Conservation (phyloP, 140 eudicot species). For the Oenanthe javanica region DNA sequence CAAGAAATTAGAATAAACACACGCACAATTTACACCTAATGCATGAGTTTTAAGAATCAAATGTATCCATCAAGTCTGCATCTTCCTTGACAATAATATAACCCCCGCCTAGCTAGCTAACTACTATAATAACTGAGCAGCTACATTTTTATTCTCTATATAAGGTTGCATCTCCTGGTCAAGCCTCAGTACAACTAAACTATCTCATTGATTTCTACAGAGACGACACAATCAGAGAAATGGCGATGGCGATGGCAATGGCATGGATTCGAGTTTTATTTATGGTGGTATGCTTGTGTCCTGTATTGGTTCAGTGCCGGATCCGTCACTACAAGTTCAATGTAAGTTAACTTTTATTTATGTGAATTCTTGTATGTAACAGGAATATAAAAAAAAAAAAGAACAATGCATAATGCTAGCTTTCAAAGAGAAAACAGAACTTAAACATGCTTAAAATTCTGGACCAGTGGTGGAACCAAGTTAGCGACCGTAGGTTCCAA, state of each 20-base stretch:
- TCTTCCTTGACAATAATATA: background rate
- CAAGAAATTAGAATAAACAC: background rate
- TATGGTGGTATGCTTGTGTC: background rate
- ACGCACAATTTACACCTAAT: background rate
- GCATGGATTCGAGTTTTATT: background rate
- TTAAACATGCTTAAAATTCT: no score
- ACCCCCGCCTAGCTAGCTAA: background rate
- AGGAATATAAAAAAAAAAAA: no score
- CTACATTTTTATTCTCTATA: background rate
- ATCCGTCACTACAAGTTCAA: constrained; percentile 3
- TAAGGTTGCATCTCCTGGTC: background rate
- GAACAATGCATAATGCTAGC: no score
- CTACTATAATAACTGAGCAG: background rate
- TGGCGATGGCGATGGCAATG: background rate
- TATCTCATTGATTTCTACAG: background rate
- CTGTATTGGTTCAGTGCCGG: background rate
- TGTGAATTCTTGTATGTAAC: no score
- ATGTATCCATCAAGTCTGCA: constrained; percentile 2
- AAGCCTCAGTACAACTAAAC: background rate
- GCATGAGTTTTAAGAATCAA: background rate
- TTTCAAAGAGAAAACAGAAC: no score
- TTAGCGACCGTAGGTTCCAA: no score
- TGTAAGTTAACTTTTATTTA: background rate
- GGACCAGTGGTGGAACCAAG: no score
- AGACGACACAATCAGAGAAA: background rate